These are phyloP conservation scores for Beauveria medogensis DNA, from an alignment of 2,329 filamentous ascomycete genomes.

Conservation along the genomic window DNA sequence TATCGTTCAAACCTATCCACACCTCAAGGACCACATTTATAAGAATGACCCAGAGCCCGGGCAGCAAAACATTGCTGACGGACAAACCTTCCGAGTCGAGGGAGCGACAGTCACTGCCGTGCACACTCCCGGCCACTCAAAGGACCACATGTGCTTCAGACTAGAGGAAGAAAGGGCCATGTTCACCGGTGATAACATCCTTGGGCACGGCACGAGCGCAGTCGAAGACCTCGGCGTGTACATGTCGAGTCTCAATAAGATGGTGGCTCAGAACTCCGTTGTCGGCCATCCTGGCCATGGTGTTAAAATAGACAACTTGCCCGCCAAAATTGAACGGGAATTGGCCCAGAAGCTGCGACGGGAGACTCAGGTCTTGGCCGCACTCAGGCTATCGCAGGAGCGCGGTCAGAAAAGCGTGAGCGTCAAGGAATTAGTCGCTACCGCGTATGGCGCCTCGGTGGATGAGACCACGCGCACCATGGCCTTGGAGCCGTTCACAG, in stretches of 20 bases:
- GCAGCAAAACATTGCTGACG: conserved; percentile 35
- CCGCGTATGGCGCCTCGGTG: conserved; percentile 32
- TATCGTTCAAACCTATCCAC: conserved; percentile 29
- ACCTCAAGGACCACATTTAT: conserved; percentile 33
- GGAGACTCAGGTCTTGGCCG: conserved; percentile 24
- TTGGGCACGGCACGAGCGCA: conserved; percentile 66
- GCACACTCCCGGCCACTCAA: conserved; percentile 61
- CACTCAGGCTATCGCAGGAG: conserved; percentile 20
- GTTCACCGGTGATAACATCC: conserved; percentile 68
- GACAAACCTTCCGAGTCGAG: conserved; percentile 39
- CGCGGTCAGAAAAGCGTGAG: conserved; percentile 26
- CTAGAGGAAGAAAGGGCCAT: conserved; percentile 57
- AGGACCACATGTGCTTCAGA: conserved; percentile 60
- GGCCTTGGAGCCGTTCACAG: conserved; percentile 35
- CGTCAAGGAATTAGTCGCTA: conserved; percentile 32
- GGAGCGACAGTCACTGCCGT: conserved; percentile 55
- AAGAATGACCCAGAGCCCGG: conserved; percentile 43
- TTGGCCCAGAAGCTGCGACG: not conserved
- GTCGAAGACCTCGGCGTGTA: conserved; percentile 61
- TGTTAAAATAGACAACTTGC: conserved; percentile 44
- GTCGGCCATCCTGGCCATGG: conserved; percentile 56
- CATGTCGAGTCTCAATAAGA: conserved; percentile 50
- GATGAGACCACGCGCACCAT: conserved; percentile 25
- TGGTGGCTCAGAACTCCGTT: conserved; percentile 45
- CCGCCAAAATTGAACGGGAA: not conserved